Conservation (phyloP, 345 rosid species). For the Turritis glabra region DNA sequence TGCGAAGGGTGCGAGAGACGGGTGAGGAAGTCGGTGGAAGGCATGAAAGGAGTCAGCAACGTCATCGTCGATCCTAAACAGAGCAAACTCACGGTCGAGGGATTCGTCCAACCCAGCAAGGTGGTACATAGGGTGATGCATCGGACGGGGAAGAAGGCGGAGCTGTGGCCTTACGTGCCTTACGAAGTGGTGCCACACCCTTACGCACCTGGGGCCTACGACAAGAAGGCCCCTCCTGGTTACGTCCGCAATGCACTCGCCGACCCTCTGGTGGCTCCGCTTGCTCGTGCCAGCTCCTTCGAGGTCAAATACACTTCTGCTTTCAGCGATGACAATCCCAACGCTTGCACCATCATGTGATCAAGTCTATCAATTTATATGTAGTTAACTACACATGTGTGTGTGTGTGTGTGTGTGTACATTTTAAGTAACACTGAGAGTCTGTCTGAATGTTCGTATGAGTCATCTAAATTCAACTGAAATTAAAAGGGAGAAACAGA, state of each 20-base stretch:
- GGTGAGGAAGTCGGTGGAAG: constrained; percentile 63
- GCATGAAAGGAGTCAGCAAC: constrained; percentile 61
- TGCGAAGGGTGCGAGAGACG: constrained; percentile 78
- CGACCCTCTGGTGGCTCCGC: constrained; percentile 48
- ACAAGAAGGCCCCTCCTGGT: constrained; percentile 43
- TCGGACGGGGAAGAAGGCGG: constrained; percentile 43
- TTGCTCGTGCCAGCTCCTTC: constrained; percentile 68
- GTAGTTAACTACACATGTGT: background rate
- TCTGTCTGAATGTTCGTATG: background rate
- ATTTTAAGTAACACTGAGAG: background rate
- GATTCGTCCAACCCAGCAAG: constrained; percentile 64
- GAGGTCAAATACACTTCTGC: constrained; percentile 63
- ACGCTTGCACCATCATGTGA: constrained; percentile 64
- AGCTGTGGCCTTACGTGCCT: constrained; percentile 46
- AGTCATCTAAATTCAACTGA: constrained; percentile 24
- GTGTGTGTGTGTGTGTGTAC: background rate
- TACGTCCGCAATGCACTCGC: constrained; percentile 44
- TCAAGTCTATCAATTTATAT: background rate
- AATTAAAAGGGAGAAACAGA: constrained; percentile 19
- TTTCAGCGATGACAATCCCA: constrained; percentile 49
- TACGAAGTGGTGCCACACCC: constrained; percentile 44
- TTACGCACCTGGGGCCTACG: constrained; percentile 42
- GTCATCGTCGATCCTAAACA: constrained; percentile 64
- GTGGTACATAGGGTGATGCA: constrained; percentile 40
- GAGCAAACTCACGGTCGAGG: constrained; percentile 62